phyloP scores from a whole-genome alignment of 306 rosid species.

The Coriaria nepalensis region DNA sequence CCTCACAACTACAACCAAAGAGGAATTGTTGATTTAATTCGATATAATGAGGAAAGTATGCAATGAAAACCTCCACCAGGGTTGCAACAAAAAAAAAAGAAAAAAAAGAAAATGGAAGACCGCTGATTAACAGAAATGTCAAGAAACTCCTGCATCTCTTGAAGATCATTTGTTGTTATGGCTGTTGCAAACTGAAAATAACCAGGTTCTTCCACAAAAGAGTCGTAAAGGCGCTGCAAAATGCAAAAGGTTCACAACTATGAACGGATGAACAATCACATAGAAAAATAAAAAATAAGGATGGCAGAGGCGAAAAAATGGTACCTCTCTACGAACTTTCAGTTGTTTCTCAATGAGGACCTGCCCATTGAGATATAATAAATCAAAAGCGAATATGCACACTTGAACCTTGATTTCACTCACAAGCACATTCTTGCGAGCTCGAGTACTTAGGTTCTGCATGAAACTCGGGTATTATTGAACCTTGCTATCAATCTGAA shows the following conservation, averaged over 20 bases:
- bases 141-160: slow-evolving; percentile 81
- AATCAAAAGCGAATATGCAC: slow-evolving; percentile 81
- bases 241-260: slow-evolving; percentile 6
- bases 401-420: slow-evolving; percentile 65
- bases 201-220: slow-evolving; percentile 71
- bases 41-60: slow-evolving; percentile 4
- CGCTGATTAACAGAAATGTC: slow-evolving; percentile 57
- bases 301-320: slow-evolving; percentile 3
- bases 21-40: slow-evolving; percentile 11
- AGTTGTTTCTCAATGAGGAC: slow-evolving; percentile 64
- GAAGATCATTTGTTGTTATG: slow-evolving; percentile 75
- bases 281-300: not conserved
- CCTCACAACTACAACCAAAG: slow-evolving; percentile 63
- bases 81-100: too few species aligned
- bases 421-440: slow-evolving; percentile 70
- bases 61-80: not conserved
- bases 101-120: slow-evolving; percentile 20
- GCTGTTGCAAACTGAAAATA: slow-evolving; percentile 73
- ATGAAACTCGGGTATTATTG: slow-evolving; percentile 20
- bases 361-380: slow-evolving; percentile 67
- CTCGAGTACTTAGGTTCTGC: slow-evolving; percentile 85
- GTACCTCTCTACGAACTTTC: slow-evolving; percentile 79
- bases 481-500: not conserved
- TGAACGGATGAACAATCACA: too few species aligned
- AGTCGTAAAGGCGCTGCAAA: slow-evolving; percentile 65